Conservation (phyloP, 495 filamentous ascomycete species). For the Penicillium simplicissimum region DNA sequence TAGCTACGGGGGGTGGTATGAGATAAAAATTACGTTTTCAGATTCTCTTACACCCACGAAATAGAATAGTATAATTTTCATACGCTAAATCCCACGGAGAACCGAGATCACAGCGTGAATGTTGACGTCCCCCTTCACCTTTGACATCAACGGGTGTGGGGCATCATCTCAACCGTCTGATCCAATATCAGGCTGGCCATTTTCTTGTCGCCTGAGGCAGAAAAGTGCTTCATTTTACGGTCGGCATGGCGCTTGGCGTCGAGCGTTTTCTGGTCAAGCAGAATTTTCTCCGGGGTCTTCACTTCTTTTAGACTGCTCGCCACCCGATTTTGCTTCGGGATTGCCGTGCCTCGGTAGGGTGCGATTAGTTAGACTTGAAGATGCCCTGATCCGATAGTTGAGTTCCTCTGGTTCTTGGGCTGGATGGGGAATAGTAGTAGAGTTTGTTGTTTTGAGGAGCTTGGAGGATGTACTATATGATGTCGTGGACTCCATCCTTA, state of each 20-base stretch:
- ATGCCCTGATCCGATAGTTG: neutral
- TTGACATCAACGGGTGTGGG: neutral
- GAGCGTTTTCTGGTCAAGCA: neutral
- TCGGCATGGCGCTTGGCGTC: neutral
- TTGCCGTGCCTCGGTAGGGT: neutral
- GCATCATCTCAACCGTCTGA: too few species aligned
- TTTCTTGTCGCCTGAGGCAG: neutral
- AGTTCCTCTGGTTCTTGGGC: neutral
- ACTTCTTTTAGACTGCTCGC: neutral
- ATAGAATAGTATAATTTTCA: neutral
- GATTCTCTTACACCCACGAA: neutral
- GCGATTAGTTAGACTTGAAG: neutral
- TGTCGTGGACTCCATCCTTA: too few species aligned
- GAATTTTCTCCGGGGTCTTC: neutral
- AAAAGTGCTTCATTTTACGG: neutral
- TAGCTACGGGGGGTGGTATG: too few species aligned
- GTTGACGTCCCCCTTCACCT: neutral
- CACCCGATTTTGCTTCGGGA: neutral
- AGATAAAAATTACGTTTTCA: neutral
- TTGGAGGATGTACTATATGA: too few species aligned
- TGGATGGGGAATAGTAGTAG: neutral
- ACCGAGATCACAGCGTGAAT: neutral
- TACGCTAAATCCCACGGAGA: too few species aligned
- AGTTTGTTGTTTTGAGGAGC: too few species aligned
- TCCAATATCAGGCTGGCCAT: neutral